Evolutionary conservation across 768 basidiomycete species (phyloP).

Genomic region (Phaffia tasmanica): DNA sequence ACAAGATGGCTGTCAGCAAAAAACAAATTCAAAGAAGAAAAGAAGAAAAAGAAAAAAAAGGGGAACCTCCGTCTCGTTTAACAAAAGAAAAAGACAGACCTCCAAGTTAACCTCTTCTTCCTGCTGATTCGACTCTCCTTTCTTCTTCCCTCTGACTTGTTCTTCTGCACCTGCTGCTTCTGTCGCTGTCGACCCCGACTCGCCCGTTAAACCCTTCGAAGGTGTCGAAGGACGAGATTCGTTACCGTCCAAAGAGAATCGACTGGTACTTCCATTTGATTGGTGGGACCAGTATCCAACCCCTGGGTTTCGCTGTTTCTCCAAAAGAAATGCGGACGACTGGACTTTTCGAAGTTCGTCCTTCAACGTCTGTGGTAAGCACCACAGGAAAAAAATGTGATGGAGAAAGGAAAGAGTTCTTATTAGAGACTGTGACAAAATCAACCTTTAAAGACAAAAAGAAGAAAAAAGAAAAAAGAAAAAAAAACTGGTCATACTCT

Average conservation of each 20-base stretch:
- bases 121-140: constrained; percentile 18
- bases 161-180: not conserved
- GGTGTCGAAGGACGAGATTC: constrained; percentile 2
- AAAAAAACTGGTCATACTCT: constrained; percentile 64
- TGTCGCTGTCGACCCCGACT: not conserved
- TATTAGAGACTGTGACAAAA: not conserved
- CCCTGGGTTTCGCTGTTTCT: constrained; percentile 82
- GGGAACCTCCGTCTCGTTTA: not conserved
- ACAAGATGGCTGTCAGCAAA: not conserved
- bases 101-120: constrained; percentile 87
- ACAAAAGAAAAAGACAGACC: constrained; percentile 29
- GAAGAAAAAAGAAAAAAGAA: not conserved
- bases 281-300: constrained; percentile 70
- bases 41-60: not conserved
- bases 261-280: constrained; percentile 4
- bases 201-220: not conserved
- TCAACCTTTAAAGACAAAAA: too few species aligned
- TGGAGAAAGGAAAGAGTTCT: not conserved
- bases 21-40: not conserved
- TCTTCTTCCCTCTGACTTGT: not conserved
- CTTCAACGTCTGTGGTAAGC: constrained; percentile 56
- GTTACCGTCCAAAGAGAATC: constrained; percentile 1
- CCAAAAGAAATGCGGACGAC: constrained; percentile 76
- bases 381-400: not conserved
- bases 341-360: constrained; percentile 95